Evolutionary conservation across 1,284 basidiomycete species (phyloP).

Genomic region (Ustilago lituana): DNA sequence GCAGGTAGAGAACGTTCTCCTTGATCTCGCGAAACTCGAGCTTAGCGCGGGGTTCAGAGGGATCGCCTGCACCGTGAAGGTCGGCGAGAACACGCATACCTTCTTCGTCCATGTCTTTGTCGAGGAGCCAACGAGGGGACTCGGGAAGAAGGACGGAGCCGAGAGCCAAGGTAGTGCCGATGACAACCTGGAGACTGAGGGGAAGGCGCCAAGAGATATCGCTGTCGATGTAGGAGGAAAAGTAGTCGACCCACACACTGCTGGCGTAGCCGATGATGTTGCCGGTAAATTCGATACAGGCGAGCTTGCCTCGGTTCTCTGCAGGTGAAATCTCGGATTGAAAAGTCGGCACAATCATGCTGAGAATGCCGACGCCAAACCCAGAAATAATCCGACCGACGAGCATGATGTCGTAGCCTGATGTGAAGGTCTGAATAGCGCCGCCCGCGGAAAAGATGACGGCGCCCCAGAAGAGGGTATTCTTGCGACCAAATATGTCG

Average conservation of each 20-base stretch:
- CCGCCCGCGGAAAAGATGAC: constrained; percentile 88
- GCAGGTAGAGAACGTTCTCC: constrained; percentile 72
- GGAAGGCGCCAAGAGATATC: constrained; percentile 69
- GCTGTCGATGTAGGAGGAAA: constrained; percentile 77
- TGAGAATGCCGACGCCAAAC: constrained; percentile 88
- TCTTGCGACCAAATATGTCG: constrained; percentile 85
- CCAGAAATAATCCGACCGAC: constrained; percentile 87
- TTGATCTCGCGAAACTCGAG: constrained; percentile 93
- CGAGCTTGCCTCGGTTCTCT: constrained; percentile 74
- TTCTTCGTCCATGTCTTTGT: constrained; percentile 83
- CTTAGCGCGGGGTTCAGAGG: constrained; percentile 77
- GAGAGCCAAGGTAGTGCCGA: constrained; percentile 81
- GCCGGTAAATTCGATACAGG: constrained; percentile 94
- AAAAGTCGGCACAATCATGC: constrained; percentile 94
- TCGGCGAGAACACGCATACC: constrained; percentile 90
- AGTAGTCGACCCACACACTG: constrained; percentile 84
- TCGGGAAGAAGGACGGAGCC: constrained; percentile 91
- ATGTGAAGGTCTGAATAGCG: constrained; percentile 85
- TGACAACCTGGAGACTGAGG: constrained; percentile 72
- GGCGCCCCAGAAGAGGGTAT: constrained; percentile 87
- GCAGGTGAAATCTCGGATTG: constrained; percentile 96
- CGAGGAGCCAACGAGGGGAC: constrained; percentile 93
- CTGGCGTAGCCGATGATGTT: constrained; percentile 89
- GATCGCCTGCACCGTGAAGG: constrained; percentile 81
- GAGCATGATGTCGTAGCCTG: constrained; percentile 85